Conservation (phyloP, 257 asterid species). For the Rhazya stricta region DNA sequence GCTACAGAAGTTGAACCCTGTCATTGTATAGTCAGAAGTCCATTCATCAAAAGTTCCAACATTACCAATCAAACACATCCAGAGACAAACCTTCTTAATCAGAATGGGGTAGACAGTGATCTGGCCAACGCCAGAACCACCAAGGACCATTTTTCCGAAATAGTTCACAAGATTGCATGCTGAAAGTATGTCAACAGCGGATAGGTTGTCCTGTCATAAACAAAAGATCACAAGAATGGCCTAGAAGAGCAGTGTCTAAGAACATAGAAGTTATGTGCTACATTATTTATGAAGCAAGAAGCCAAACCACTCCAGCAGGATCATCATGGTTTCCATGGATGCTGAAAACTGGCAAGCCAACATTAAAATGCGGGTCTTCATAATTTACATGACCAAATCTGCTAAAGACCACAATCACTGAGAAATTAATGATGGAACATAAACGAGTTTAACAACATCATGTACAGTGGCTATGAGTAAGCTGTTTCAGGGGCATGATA, state of each 20-base stretch:
- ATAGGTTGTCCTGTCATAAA: slow-evolving; percentile 88
- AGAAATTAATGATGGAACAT: slow-evolving; percentile 5
- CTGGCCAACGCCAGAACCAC: slow-evolving; percentile 98
- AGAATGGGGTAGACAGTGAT: slow-evolving; percentile 86
- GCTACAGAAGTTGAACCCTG: slow-evolving; percentile 97
- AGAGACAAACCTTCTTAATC: slow-evolving; percentile 60
- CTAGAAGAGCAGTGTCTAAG: slow-evolving; percentile 20
- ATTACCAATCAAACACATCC: slow-evolving; percentile 9
- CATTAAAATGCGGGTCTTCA: slow-evolving; percentile 99
- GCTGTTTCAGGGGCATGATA: background rate
- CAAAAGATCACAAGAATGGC: slow-evolving; percentile 21
- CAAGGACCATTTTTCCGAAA: slow-evolving; percentile 94
- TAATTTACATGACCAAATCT: slow-evolving; percentile 98
- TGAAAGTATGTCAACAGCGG: slow-evolving; percentile 97
- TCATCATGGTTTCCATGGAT: slow-evolving; percentile 99
- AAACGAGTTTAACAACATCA: background rate
- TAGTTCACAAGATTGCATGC: slow-evolving; percentile 98
- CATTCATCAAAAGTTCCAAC: slow-evolving; percentile 6
- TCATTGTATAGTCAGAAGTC: slow-evolving; percentile 19
- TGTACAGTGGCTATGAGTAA: background rate
- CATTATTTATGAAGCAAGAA: background rate
- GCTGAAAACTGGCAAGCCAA: slow-evolving; percentile 98
- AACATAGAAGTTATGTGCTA: background rate
- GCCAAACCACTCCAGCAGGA: slow-evolving; percentile 99
- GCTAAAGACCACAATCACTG: slow-evolving; percentile 19